Evolutionary conservation across 805 yeast species (phyloP), one percentile per base, ranked within the genome.

Genomic region (Maudiozyma serrabonitensis): DNA sequence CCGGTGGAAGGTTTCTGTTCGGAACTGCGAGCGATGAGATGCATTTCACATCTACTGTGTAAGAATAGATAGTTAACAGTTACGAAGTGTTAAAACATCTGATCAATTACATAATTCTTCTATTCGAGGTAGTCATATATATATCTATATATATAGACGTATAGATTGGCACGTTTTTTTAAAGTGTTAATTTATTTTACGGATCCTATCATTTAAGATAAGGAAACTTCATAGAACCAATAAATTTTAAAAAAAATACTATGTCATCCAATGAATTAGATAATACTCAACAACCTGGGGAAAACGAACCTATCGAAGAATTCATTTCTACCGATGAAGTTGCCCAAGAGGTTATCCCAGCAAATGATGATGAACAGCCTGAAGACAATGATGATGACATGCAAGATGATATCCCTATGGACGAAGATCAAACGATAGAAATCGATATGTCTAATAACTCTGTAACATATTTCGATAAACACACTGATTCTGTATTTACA

Each of bases 401-500:
- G 34, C 76, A 63, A 23, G 71, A 61, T 6, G 69, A 60, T 19
- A 28, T 49, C 9, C 49, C 50, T 13, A 70, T 54, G 43, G 68
- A 50, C 11, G 60, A 54, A 3, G 63, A 47, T n/a, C 60, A 44
- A 78, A 70, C 74, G 39, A 68, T 87, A 41, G 95, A 86, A 66
- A 78, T 91, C 34, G 98, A 90, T 62, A 71, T 90, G 81, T 75
- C 90, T 46, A 91, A 91, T 69, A 91, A 91, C 69, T 87, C 98
- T 7, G 78, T 83, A 70, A 73, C 87, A 0, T 93, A 87, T 67
- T 93, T 93, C 65, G 99, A 93, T 63, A 75, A 77, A 56, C 99
- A 93, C 63, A 75, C 78, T 49, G 99, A 93, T 67, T 87, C 96
- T 2, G 78, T 91, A 3, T 91, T 85, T 68, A 74, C 85, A 13